Evolutionary conservation across 805 yeast genomes (phyloP).

Genomic region (Ogataea naganishii): DNA sequence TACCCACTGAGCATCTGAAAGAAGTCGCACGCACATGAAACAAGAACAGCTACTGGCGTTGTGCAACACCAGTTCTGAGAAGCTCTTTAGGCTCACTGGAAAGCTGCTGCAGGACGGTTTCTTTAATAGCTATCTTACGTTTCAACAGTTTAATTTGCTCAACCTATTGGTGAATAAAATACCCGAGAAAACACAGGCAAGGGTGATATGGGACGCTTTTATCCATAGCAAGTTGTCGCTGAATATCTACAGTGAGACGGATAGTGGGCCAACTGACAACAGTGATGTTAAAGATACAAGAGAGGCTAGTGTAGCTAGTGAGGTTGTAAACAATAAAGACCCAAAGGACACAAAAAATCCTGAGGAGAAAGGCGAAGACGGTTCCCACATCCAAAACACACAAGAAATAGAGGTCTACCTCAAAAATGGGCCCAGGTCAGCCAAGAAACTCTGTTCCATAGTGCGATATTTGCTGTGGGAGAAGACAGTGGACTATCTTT

Average conservation of each 20-base stretch:
- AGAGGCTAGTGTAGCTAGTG: slow-evolving; percentile 3
- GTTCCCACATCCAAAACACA: slow-evolving; percentile 11
- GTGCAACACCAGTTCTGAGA: slow-evolving; percentile 16
- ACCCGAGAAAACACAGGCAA: slow-evolving; percentile 6
- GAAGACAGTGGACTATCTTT: slow-evolving; percentile 43
- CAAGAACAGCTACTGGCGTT: too few relatives aligned
- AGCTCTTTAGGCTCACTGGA: slow-evolving; percentile 25
- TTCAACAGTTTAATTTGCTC: slow-evolving; percentile 47
- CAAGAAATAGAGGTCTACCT: slow-evolving; percentile 32
- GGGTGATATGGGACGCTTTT: slow-evolving; percentile 35
- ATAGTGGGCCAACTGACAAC: neutral
- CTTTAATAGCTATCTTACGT: slow-evolving; percentile 41
- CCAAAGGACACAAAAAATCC: slow-evolving; percentile 1
- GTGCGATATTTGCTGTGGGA: slow-evolving; percentile 66
- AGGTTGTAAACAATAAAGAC: slow-evolving; percentile 10
- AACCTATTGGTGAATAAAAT: slow-evolving; percentile 32
- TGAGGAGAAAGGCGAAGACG: neutral
- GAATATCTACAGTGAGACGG: slow-evolving; percentile 10
- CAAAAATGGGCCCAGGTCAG: slow-evolving; percentile 36
- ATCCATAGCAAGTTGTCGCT: slow-evolving; percentile 30
- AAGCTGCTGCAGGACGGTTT: slow-evolving; percentile 27
- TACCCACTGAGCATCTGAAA: too few relatives aligned
- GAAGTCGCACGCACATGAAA: too few relatives aligned
- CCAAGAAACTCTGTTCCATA: slow-evolving; percentile 52
- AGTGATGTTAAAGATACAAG: slow-evolving; percentile 1